These are phyloP conservation scores for Dioszegia hungarica DNA, from an alignment of 768 basidiomycete genomes.

Conservation along the genomic window DNA sequence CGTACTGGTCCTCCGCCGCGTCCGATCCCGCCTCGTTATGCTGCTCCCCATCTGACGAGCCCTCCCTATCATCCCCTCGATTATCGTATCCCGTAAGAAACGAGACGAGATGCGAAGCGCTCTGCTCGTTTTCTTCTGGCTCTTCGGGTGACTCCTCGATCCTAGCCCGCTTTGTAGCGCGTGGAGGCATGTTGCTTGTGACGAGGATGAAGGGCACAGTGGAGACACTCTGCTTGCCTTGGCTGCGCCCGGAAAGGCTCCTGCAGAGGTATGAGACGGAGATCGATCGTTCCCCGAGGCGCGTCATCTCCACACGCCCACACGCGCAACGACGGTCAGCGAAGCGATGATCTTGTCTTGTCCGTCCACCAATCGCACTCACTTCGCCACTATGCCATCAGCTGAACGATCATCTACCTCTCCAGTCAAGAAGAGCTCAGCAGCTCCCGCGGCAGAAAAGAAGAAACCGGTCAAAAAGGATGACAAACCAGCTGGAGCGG, in stretches of 20 bases:
- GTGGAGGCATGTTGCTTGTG: constrained; percentile 12
- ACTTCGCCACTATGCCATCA: not conserved
- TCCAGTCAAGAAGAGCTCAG: constrained; percentile 2
- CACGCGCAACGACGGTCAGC: too few relatives aligned
- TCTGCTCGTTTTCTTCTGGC: constrained; percentile 6
- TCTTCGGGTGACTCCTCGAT: constrained; percentile 2
- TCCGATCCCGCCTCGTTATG: constrained; percentile 13
- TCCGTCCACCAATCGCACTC: too few relatives aligned
- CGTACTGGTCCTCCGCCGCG: constrained; percentile 16
- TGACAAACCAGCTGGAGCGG: constrained; percentile 16
- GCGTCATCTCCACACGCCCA: too few relatives aligned
- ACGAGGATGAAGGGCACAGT: too few relatives aligned
- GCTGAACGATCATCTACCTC: not conserved
- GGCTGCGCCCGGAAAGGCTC: too few relatives aligned
- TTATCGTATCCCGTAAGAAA: constrained; percentile 39
- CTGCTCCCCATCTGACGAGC: constrained; percentile 14
- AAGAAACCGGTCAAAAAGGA: constrained; percentile 12
- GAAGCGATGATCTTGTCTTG: too few relatives aligned
- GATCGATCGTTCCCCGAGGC: too few relatives aligned
- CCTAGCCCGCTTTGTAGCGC: constrained; percentile 13
- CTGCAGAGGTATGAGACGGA: too few relatives aligned
- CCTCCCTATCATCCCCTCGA: constrained; percentile 10
- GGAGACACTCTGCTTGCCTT: too few relatives aligned
- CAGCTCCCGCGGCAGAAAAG: not conserved
- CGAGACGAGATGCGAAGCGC: constrained; percentile 38